Base-by-base conservation (phyloP, 2,329 filamentous ascomycete genomes). In the Chaetomiaceae sp. region DNA sequence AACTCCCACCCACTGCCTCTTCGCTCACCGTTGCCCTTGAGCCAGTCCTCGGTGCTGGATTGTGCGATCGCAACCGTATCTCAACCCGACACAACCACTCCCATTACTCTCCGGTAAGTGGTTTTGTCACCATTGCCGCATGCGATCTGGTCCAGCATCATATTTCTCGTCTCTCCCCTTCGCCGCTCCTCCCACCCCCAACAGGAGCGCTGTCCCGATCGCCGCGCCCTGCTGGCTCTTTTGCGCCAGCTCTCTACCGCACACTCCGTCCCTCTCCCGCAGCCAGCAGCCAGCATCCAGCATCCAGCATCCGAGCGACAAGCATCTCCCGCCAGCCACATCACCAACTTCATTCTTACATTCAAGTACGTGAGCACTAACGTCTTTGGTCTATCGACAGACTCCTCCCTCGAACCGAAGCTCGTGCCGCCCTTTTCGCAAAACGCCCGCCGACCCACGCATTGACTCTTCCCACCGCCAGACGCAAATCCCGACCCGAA, bases 31-130 rank as follows among this genome's bases (percentile, higher is more conserved):
- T 40, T 50, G 47, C 44, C 44, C 30, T 40, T n/a, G n/a, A n/a
- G n/a, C n/a, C n/a, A n/a, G n/a, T n/a, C n/a, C n/a, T n/a, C n/a
- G n/a, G n/a, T n/a, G n/a, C n/a, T n/a, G n/a, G n/a, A n/a, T 51
- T 43, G 48, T 55, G 53, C 59, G 55, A 57, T 61, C 55, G 56
- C 62, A 62, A 54, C 55, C 56, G 52, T 57, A 54, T 55, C 48
- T 33, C 48, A 48, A n/a, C 55, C 63, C 63, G 57, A 57, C 66
- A 65, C 62, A 63, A 60, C 60, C 65, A 62, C 65, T 64, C 50
- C 53, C 58, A 56, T 53, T 58, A 54, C 59, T 54, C 59, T 62
- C 56, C 61, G 58, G 71, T 73, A 65, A 69, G 71, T 69, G 55
- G 55, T 59, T 57, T 51, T 57, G 58, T 58, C 54, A 57, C 63